Evolutionary conservation across 2,329 filamentous ascomycete species (phyloP).

Genomic region (Malbranchea cinnamomea): DNA sequence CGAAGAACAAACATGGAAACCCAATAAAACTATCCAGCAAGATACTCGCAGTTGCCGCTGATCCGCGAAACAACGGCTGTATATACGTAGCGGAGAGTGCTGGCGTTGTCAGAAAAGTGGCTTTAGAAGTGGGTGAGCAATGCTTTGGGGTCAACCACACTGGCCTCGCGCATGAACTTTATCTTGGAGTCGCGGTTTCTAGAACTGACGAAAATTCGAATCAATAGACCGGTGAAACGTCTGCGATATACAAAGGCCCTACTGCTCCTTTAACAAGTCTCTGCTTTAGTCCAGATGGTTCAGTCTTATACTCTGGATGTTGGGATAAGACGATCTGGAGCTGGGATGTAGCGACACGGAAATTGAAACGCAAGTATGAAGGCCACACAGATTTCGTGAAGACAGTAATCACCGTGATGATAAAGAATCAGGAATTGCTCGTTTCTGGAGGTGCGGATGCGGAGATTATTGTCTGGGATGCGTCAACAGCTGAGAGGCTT

Average conservation of each 20-base stretch:
- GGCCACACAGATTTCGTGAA: constrained; percentile 92
- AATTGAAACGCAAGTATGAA: constrained; percentile 44
- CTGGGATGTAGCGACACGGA: constrained; percentile 51
- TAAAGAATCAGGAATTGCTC: constrained; percentile 48
- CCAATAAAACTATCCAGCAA: constrained; percentile 75
- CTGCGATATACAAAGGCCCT: constrained; percentile 52
- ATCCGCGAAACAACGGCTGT: constrained; percentile 46
- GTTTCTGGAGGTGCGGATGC: constrained; percentile 66
- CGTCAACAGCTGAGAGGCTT: constrained; percentile 49
- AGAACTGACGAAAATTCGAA: constrained; percentile 3
- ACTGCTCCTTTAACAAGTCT: constrained; percentile 67
- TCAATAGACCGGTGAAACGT: constrained; percentile 29
- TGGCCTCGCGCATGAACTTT: constrained; percentile 6
- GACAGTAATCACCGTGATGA: constrained; percentile 47
- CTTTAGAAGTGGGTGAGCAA: constrained; percentile 53
- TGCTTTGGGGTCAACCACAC: constrained; percentile 6
- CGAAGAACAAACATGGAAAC: constrained; percentile 69
- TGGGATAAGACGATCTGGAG: constrained; percentile 93
- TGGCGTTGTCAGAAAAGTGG: constrained; percentile 60
- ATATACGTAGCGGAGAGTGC: constrained; percentile 77
- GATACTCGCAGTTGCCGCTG: constrained; percentile 56
- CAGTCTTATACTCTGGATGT: constrained; percentile 62
- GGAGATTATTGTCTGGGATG: constrained; percentile 73
- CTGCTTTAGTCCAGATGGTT: constrained; percentile 45
- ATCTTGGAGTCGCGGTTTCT: neutral